These are phyloP conservation scores for Rhipidocladum racemiflorum DNA, from an alignment of 176 grass and related monocot species.

Conservation along the genomic window DNA sequence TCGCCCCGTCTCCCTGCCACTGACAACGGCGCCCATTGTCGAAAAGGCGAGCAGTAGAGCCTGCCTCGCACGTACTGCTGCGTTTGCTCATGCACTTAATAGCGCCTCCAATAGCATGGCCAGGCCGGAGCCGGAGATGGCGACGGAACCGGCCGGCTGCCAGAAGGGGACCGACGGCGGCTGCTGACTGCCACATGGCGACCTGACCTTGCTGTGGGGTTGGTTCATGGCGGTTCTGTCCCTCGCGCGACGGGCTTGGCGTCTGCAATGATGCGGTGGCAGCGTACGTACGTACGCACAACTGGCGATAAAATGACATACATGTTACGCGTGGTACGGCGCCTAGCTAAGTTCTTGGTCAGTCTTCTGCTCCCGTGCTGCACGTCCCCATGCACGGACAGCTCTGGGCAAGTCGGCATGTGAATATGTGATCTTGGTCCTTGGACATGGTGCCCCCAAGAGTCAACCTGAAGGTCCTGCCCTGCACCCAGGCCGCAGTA, in stretches of 20 bases:
- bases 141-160: neutral
- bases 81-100: too few species aligned
- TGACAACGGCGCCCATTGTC: neutral
- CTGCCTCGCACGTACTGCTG: too few species aligned
- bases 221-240: neutral
- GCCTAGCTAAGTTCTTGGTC: neutral
- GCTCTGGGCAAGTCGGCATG: slow-evolving; percentile 5
- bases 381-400: neutral
- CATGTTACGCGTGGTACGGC: neutral
- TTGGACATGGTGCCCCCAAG: neutral
- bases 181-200: neutral
- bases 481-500: neutral
- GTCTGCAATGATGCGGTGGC: neutral
- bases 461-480: neutral
- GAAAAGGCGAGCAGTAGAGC: neutral
- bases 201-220: neutral
- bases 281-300: neutral
- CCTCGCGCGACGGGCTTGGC: neutral
- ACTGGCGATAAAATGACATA: neutral
- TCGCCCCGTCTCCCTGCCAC: too few species aligned
- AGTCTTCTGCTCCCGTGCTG: too few species aligned
- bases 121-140: neutral
- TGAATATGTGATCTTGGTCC: slow-evolving; percentile 17
- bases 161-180: neutral
- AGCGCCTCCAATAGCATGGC: neutral